Percentiles rank a stretch among this genome's conserved stretches.
Conservation (phyloP, 169 alveolate genomes). For the Perkinsus olseni region DNA sequence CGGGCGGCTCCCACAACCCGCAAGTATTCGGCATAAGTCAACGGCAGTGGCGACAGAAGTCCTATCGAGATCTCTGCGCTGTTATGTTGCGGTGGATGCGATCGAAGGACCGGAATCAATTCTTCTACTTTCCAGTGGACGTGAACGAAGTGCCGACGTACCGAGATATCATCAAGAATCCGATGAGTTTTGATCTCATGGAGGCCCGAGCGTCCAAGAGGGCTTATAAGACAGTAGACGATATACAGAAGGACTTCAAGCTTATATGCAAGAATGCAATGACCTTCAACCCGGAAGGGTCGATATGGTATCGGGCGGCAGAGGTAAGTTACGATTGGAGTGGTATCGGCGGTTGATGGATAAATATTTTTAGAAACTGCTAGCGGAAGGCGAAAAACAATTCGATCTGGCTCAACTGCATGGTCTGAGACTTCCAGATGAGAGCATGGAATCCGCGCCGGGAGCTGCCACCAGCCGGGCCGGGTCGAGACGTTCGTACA, state of each 20-base stretch:
- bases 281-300: neutral
- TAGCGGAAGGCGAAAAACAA: neutral
- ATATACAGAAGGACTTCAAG: neutral
- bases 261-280: neutral
- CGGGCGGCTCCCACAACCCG: neutral
- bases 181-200: neutral
- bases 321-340: neutral
- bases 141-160: neutral
- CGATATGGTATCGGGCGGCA: neutral
- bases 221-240: neutral
- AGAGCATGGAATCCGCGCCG: neutral
- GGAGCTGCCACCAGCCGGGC: neutral
- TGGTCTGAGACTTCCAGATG: neutral
- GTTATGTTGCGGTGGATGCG: neutral
- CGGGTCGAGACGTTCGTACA: neutral
- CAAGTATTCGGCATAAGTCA: neutral
- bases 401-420: neutral
- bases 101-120: neutral
- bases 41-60: neutral
- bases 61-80: neutral
- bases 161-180: neutral
- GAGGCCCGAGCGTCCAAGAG: neutral
- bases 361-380: neutral
- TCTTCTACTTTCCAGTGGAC: neutral
- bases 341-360: neutral